Base-by-base conservation (phyloP, 2,329 filamentous ascomycete genomes). In the Ilyonectria robusta region DNA sequence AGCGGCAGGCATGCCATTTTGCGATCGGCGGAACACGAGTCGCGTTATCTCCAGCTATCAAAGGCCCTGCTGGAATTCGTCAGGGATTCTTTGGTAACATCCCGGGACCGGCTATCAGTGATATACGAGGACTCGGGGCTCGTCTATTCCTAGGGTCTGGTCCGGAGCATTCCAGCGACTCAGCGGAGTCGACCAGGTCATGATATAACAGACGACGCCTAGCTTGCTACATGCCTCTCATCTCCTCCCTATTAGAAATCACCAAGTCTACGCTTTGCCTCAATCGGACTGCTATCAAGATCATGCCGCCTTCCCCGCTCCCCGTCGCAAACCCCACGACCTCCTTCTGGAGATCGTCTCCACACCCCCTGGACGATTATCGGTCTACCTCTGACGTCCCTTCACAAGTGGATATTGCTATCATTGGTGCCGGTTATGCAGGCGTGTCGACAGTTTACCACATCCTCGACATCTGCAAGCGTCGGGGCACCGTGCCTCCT, bases 381-480 rank as follows among this genome's bases (percentile, higher is more conserved):
- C 54, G 63, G 51, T 56, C 50, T 42, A 56, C 57, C n/a, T 42
- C 63, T 33, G 63, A 66, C 15, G 26, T 87, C 0, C 85, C 84
- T 0, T 50, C 70, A 0, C 65, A 81, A 33, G 79, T 77, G 33
- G 84, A 87, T 51, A 80, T 87, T 57, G 78, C 82, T 17, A 81
- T 87, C 42, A 79, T 87, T 9, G 85, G 85, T 0, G 81, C 82
- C 15, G 85, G 85, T 0, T 85, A 82, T 60, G 78, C 84, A 5
- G 85, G 85, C 3, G 80, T 81, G 1, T 79, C 81, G 1, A 79
- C 82, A 5, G 81, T 81, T 0, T 84, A 84, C 50, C 81, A 87
- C 65, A 78, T 81, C n/a, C 60, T 80, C 33, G 47, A 58, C 35
- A n/a, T 58, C 17, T 71, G 75, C 37, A 67, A 67, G 51, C 51